Percentiles rank a stretch among this genome's conserved stretches.
These are phyloP conservation scores for Russula sp. DNA, from an alignment of 768 basidiomycete species.

Conservation along the genomic window DNA sequence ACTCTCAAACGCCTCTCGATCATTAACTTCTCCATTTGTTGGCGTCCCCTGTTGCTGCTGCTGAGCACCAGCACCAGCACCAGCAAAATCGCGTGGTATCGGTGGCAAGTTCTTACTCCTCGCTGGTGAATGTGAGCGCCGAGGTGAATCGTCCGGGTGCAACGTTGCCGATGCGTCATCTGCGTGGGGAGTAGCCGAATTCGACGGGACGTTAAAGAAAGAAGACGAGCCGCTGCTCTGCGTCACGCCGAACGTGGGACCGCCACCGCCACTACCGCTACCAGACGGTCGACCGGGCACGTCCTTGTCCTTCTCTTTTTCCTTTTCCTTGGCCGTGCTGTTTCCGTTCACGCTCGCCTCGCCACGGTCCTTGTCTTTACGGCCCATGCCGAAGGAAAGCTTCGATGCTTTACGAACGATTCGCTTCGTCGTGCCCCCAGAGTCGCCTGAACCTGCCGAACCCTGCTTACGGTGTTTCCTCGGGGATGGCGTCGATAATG, in stretches of 20 bases:
- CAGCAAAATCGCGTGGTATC: constrained; percentile 68
- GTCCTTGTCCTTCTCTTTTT: constrained; percentile 44
- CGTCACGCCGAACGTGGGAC: constrained; percentile 48
- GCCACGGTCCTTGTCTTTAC: constrained; percentile 45
- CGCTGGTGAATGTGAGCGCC: constrained; percentile 49
- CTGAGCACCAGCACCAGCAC: constrained; percentile 17
- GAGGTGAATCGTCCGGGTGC: constrained; percentile 26
- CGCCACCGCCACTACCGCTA: constrained; percentile 41
- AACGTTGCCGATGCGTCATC: constrained; percentile 38
- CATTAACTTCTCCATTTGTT: constrained; percentile 54
- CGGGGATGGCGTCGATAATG: constrained; percentile 35
- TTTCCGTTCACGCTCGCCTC: constrained; percentile 30
- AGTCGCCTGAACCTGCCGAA: constrained; percentile 53
- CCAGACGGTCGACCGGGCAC: constrained; percentile 43
- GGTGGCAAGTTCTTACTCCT: constrained; percentile 71
- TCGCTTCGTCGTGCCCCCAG: constrained; percentile 48
- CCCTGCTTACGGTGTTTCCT: constrained; percentile 43
- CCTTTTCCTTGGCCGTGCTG: constrained; percentile 6
- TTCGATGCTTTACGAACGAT: constrained; percentile 75
- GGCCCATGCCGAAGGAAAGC: constrained; percentile 68
- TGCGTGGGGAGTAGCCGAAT: constrained; percentile 40
- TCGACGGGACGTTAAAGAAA: constrained; percentile 77
- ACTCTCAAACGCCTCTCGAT: constrained; percentile 65
- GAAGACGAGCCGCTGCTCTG: constrained; percentile 78
- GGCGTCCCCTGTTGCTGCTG: constrained; percentile 31